A percentile compares a stretch with the other conserved stretches of the same genome.
Conservation (phyloP, 129 eudicot species). For the Flaveria robusta region DNA sequence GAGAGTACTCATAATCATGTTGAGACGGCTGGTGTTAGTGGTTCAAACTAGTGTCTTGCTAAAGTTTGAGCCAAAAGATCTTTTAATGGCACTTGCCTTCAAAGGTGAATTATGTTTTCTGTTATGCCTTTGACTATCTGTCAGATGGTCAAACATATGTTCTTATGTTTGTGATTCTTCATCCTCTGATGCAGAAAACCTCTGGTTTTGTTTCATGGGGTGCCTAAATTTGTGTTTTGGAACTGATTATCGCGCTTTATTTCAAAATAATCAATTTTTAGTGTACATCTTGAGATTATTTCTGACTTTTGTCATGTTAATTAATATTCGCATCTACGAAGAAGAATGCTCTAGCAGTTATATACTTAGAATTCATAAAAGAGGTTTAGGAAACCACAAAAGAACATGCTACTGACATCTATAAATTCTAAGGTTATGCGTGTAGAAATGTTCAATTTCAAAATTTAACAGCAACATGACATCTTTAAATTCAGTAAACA, state of each 20-base stretch:
- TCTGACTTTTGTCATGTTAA: background rate
- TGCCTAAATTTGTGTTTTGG: background rate
- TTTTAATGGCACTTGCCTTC: slow-evolving; percentile 17
- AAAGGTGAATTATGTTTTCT: slow-evolving; percentile 23
- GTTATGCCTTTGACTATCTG: background rate
- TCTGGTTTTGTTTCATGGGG: background rate
- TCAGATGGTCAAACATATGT: slow-evolving; percentile 14
- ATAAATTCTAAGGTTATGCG: no score
- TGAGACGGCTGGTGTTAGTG: slow-evolving; percentile 24
- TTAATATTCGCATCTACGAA: no score
- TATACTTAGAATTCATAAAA: no score
- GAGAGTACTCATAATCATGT: slow-evolving; percentile 27
- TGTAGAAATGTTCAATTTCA: no score
- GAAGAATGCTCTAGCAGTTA: no score
- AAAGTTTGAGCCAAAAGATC: slow-evolving; percentile 27
- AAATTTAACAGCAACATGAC: background rate
- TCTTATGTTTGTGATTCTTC: background rate
- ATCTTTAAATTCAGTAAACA: slow-evolving; percentile 7
- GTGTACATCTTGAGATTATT: background rate
- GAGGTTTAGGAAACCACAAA: no score
- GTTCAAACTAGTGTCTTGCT: slow-evolving; percentile 27
- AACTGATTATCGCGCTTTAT: background rate
- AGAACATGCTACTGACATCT: no score
- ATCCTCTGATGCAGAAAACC: background rate
- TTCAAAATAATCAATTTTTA: background rate